These are phyloP conservation scores for Emergomyces orientalis DNA, from an alignment of 2,329 filamentous ascomycete species.

Conservation along the genomic window DNA sequence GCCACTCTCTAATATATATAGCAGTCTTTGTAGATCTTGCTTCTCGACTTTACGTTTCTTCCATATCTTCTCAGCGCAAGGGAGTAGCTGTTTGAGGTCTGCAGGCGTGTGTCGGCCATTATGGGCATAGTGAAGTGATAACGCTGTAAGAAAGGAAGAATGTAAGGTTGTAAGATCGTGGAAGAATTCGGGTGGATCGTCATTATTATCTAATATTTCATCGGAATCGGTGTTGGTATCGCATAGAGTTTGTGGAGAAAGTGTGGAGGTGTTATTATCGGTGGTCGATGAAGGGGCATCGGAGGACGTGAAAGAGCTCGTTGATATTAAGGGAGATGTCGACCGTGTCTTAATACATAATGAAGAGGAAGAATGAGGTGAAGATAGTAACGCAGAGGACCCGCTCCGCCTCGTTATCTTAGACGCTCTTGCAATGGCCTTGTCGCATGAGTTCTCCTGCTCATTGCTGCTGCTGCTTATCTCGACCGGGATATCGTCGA, in stretches of 20 bases:
- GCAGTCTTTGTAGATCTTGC: conserved; percentile 56
- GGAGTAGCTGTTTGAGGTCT: conserved; percentile 53
- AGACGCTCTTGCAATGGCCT: conserved; percentile 11
- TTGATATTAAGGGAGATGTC: background rate
- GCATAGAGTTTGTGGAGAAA: background rate
- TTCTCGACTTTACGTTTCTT: conserved; percentile 58
- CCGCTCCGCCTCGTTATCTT: background rate
- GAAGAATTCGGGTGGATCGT: conserved; percentile 24
- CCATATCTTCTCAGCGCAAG: conserved; percentile 59
- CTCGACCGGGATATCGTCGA: conserved; percentile 27
- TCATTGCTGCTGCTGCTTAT: conserved; percentile 20
- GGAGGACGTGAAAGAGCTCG: background rate
- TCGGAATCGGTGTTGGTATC: background rate
- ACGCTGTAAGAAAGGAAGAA: conserved; percentile 56
- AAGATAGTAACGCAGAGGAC: conserved; percentile 1
- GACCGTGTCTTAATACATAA: background rate
- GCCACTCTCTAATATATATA: conserved; percentile 44
- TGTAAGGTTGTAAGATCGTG: conserved; percentile 55
- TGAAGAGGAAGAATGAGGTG: background rate
- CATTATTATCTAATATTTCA: conserved; percentile 34
- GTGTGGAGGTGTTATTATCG: background rate
- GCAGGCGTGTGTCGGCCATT: conserved; percentile 54
- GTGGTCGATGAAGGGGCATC: background rate
- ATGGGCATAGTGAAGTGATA: conserved; percentile 61
- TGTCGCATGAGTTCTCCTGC: conserved; percentile 1